Percentiles rank a stretch among this genome's conserved stretches.
Evolutionary conservation across 176 grass and related monocot species (phyloP).

Genomic region (Dendrocalamus sinicus): DNA sequence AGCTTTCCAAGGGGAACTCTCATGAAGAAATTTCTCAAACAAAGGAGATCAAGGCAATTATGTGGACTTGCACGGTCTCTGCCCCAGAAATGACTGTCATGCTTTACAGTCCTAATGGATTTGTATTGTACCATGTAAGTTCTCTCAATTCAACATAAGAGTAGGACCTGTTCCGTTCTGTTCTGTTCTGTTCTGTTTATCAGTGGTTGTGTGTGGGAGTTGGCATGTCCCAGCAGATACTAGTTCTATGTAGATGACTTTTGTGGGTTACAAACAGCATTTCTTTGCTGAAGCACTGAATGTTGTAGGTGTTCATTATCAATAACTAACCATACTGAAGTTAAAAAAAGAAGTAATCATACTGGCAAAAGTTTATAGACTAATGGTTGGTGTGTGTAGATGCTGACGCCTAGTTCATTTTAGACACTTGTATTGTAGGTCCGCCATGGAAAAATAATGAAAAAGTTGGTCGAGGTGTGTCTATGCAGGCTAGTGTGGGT

Average conservation of each 20-base stretch:
- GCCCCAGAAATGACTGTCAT: constrained; percentile 93
- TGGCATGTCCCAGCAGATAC: not conserved
- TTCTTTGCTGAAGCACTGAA: constrained; percentile 18
- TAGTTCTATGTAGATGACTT: constrained; percentile 2
- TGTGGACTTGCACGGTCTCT: constrained; percentile 94
- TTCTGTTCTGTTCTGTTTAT: not conserved
- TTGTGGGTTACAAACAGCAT: constrained; percentile 21
- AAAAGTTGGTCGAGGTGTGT: constrained; percentile 22
- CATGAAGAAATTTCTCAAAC: constrained; percentile 56
- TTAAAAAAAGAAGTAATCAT: not conserved
- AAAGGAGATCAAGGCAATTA: constrained; percentile 68
- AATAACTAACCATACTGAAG: not conserved
- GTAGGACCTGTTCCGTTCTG: not conserved
- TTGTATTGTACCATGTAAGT: constrained; percentile 94
- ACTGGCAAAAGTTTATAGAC: constrained; percentile 9
- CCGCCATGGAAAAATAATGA: constrained; percentile 23
- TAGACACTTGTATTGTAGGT: constrained; percentile 28
- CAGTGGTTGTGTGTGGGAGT: not conserved
- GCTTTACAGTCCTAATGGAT: constrained; percentile 81
- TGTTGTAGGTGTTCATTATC: constrained; percentile 8
- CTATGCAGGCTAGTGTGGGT: constrained; percentile 5
- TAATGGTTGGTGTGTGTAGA: constrained; percentile 16
- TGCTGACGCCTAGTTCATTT: constrained; percentile 31
- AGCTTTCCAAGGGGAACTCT: constrained; percentile 63
- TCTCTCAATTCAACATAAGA: constrained; percentile 39